phyloP scores from a whole-genome alignment of 2,329 filamentous ascomycete species.

The Neophaeococcomyces aloes region DNA sequence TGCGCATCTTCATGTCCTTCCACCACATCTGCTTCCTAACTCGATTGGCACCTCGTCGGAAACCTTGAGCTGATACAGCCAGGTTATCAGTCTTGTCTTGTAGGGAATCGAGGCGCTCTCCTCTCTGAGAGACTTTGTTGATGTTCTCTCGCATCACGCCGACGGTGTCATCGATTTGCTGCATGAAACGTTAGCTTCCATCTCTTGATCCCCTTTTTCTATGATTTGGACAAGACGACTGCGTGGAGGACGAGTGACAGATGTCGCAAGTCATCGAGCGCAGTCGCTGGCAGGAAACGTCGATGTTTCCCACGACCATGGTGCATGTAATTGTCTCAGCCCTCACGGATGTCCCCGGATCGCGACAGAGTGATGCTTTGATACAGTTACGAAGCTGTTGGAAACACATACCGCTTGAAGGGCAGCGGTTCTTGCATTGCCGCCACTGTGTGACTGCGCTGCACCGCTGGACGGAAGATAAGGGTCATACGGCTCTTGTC shows the following conservation, averaged over 20 bases:
- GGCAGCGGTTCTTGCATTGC: constrained; percentile 58
- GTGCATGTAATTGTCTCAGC: too few species aligned
- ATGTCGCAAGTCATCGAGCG: too few species aligned
- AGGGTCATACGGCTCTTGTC: constrained; percentile 67
- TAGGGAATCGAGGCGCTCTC: constrained; percentile 73
- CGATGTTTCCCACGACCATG: too few species aligned
- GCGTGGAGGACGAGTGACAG: neutral
- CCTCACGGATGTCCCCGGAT: too few species aligned
- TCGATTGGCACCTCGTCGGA: constrained; percentile 90
- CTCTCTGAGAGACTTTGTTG: constrained; percentile 89
- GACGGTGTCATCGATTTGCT: constrained; percentile 98
- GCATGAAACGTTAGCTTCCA: constrained; percentile 14
- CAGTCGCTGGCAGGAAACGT: too few species aligned
- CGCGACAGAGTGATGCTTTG: neutral
- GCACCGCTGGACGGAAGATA: constrained; percentile 58
- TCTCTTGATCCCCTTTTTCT: neutral
- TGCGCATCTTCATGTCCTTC: constrained; percentile 99
- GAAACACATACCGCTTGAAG: constrained; percentile 68
- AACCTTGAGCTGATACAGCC: constrained; percentile 83
- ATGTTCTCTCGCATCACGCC: constrained; percentile 96
- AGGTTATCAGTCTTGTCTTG: constrained; percentile 92
- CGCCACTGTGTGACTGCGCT: constrained; percentile 29
- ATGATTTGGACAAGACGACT: neutral
- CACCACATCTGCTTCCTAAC: constrained; percentile 99
- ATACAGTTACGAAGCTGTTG: neutral